Conservation (phyloP, 495 filamentous ascomycete species). For the Penicillium psychrofluorescens region DNA sequence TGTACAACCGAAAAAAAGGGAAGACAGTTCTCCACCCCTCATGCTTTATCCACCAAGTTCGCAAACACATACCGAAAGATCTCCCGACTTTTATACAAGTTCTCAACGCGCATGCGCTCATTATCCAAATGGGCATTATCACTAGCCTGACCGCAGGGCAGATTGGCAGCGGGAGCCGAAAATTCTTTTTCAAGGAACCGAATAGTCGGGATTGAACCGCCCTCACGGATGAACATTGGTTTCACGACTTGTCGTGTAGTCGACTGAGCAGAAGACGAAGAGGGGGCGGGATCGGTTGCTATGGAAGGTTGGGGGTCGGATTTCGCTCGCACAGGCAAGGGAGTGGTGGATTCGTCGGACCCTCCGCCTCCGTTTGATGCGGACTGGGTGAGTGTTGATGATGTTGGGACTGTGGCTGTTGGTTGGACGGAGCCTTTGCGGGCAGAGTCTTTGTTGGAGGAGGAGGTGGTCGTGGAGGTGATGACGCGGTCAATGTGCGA, state of each 20-base stretch:
- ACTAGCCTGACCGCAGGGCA: slow-evolving; percentile 93
- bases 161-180: slow-evolving; percentile 80
- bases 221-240: slow-evolving; percentile 85
- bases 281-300: neutral
- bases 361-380: slow-evolving; percentile 11
- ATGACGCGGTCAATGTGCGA: slow-evolving; percentile 42
- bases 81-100: slow-evolving; percentile 83
- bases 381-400: slow-evolving; percentile 49
- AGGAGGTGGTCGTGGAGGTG: slow-evolving; percentile 36
- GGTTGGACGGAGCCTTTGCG: slow-evolving; percentile 28
- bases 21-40: neutral
- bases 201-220: slow-evolving; percentile 88
- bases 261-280: neutral
- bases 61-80: slow-evolving; percentile 85
- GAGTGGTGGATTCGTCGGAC: slow-evolving; percentile 1
- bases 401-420: slow-evolving; percentile 44
- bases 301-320: neutral
- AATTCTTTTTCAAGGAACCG: slow-evolving; percentile 95
- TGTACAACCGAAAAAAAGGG: neutral
- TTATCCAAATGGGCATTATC: slow-evolving; percentile 93
- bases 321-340: slow-evolving; percentile 17
- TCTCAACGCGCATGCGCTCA: slow-evolving; percentile 78
- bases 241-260: slow-evolving; percentile 12
- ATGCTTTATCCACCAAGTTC: slow-evolving; percentile 49
- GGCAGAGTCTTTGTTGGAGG: slow-evolving; percentile 24